Percentiles rank a stretch among this genome's conserved stretches.
These are phyloP conservation scores for Cryphonectria naterciae DNA, from an alignment of 2,329 filamentous ascomycete species.

Conservation along the genomic window DNA sequence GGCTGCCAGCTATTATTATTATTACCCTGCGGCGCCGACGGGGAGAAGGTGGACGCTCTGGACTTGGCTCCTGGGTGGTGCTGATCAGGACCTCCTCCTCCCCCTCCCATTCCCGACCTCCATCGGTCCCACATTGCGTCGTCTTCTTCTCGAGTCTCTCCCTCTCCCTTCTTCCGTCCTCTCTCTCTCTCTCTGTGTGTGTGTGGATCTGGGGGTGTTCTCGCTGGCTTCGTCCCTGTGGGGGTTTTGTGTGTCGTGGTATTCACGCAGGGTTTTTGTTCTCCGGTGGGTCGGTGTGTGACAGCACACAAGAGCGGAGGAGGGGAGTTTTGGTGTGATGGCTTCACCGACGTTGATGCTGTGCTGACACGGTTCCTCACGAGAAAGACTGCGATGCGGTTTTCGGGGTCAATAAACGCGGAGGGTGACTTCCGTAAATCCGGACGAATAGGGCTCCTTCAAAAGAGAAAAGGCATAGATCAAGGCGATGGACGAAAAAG, in stretches of 20 bases:
- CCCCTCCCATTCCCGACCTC: constrained; percentile 18
- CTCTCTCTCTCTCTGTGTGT: not conserved
- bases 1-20: constrained; percentile 24
- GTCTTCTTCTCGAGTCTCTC: not conserved
- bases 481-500: not conserved
- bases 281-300: not conserved
- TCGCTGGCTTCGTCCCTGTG: not conserved
- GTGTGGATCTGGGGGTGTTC: too few relatives aligned
- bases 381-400: not conserved
- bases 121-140: constrained; percentile 18
- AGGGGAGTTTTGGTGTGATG: not conserved
- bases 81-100: not conserved
- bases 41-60: constrained; percentile 13
- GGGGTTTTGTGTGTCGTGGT: not conserved
- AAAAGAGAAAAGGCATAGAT: not conserved
- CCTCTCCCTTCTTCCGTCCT: not conserved
- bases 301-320: not conserved
- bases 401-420: not conserved
- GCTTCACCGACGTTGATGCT: not conserved
- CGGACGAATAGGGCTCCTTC: too few relatives aligned
- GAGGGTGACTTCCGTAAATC: too few relatives aligned
- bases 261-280: not conserved
- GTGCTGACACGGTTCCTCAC: not conserved
- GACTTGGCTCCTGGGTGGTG: constrained; percentile 1
- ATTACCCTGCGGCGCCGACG: not conserved